Base-by-base conservation (phyloP, 2,329 filamentous ascomycete species). In the Dissoconium aciculare region DNA sequence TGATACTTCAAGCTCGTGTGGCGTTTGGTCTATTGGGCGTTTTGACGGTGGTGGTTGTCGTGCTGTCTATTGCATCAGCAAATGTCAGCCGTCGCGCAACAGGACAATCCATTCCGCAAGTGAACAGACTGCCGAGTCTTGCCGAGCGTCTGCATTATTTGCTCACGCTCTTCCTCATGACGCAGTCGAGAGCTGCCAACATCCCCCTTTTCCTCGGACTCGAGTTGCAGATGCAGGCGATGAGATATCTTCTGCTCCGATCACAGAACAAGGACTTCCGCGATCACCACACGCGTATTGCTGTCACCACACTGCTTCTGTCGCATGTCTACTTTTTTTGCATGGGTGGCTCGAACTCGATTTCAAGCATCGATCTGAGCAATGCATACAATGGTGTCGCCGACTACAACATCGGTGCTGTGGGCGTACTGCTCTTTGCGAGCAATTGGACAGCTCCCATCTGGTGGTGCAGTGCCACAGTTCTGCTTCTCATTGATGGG, bases 301-400 rank as follows among this genome's bases (percentile, higher is more conserved):
- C 75, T 4, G 69, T 74, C 6, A 76, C 78, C 0, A 71, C 71
- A 5, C 61, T 94, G 17, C 69, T 95, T 17, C 62, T 92, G 24
- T 78, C 91, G 43, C 76, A 85, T 57, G 64, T 72, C 19, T 75
- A 78, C 30, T 98, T 93, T 65, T 98, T 95, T 52, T 78, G 82
- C 16, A 73, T 83, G 39, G 89, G 85, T 14, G 84, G 84, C 51
- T 82, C 81, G 27, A 98, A 98, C 53, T 79, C 89, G 24, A 93
- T 98, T 43, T 92, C 85, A 9, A 87, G 80, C n/a, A 73, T 98
- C 45, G 85, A 95, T 50, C 68, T 98, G 12, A 91, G 83, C 4
- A 92, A 78, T 50, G 85, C 85, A 0, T 98, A 98, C 59, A 98
- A 98, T 47, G 89, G 89, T 39, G 67, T 98, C 21, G 69, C 67